Evolutionary conservation across 2,329 filamentous ascomycete genomes (phyloP).

Genomic region (Trichoderma sp.): DNA sequence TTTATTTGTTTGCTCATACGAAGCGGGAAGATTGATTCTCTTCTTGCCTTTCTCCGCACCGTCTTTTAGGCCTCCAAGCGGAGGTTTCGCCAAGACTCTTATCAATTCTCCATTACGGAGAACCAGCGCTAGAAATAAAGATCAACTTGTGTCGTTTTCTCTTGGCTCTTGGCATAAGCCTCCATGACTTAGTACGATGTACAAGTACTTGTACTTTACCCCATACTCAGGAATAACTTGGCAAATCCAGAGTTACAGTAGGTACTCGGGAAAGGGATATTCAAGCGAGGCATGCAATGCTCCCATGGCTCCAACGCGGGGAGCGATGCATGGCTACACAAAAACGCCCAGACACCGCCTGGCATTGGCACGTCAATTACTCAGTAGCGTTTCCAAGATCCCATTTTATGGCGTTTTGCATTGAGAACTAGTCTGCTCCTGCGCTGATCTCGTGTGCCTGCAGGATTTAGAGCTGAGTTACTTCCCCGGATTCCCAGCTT

Average conservation of each 20-base stretch:
- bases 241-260: neutral
- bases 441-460: neutral
- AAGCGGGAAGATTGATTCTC: neutral
- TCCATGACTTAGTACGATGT: neutral
- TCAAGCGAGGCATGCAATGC: neutral
- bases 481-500: neutral
- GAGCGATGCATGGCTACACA: slow-evolving; percentile 6
- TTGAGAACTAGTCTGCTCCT: neutral
- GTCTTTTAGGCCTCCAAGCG: neutral
- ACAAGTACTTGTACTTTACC: neutral
- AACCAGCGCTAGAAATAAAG: neutral
- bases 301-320: neutral
- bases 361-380: neutral
- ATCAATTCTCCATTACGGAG: slow-evolving; percentile 5
- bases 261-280: neutral
- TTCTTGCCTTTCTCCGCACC: slow-evolving; percentile 1
- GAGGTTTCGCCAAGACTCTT: slow-evolving; percentile 18
- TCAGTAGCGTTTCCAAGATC: neutral
- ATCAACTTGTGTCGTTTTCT: neutral
- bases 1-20: neutral
- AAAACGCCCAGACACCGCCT: neutral
- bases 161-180: slow-evolving; percentile 14
- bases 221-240: neutral
- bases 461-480: neutral
- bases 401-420: neutral